Evolutionary conservation across 1,284 basidiomycete genomes (phyloP), one percentile per base, ranked within the genome.

Genomic region (Takashimella tepidaria): DNA sequence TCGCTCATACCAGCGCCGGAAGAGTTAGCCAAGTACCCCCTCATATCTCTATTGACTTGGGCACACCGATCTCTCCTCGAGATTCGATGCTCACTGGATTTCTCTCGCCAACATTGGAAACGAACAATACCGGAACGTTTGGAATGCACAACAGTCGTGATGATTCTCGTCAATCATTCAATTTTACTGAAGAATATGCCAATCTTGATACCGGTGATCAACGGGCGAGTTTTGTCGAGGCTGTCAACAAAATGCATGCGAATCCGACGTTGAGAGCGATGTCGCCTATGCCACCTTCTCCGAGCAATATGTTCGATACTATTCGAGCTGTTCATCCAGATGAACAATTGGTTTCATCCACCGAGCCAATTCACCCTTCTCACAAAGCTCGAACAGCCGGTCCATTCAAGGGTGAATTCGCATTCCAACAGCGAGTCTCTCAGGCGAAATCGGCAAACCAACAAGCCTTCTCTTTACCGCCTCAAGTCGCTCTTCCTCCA

Each of bases 161-260:
- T 6, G 61, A 62, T 13, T 41, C 47, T 23, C 86, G 85, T 72
- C 83, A 82, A 62, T 87, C 85, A 1, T 92, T 92, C 60, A 89
- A 92, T 68, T 92, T 92, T 65, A 91, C 89, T 0, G 84, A 83
- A 21, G 89, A 91, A 70, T 77, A 89, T 47, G 78, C 81, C 67
- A 82, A 78, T 58, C 79, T 92, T 43, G 85, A 85, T 53, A 83
- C 84, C 62, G 85, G 86, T 23, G 83, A 69, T 2, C 83, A 83
- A 0, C 76, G 87, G 3, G 77, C 75, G 5, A 89, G 87, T 69
- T 92, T 92, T 64, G 83, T 92, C 3, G 87, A 89, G 41, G 68
- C 70, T 16, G 23, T 74, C 11, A 55, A 60, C 21, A 56, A 55
- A 16, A 53, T 58, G 63, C 42, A 42, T 48, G 12, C 47, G 53